These are phyloP conservation scores for Collybiopsis confluens DNA, from an alignment of 768 basidiomycete species.

Conservation along the genomic window DNA sequence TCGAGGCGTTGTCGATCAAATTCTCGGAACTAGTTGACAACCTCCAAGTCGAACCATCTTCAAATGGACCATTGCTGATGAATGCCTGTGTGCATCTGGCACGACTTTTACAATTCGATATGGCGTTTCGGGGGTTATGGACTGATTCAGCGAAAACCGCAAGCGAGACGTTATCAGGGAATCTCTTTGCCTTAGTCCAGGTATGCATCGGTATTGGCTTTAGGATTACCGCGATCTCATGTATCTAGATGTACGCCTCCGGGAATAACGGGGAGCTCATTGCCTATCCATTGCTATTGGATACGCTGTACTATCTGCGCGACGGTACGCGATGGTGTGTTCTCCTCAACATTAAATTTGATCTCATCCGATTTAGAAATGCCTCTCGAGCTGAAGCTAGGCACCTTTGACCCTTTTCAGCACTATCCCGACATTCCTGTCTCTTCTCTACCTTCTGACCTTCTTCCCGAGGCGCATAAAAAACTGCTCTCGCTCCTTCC, in stretches of 20 bases:
- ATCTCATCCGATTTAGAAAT: slow-evolving; percentile 41
- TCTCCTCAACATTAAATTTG: background rate
- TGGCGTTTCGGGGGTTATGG: slow-evolving; percentile 63
- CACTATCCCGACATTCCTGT: slow-evolving; percentile 53
- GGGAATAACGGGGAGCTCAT: slow-evolving; percentile 52
- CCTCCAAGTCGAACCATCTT: slow-evolving; percentile 22
- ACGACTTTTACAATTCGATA: slow-evolving; percentile 68
- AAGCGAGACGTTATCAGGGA: slow-evolving; percentile 34
- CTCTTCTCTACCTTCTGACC: slow-evolving; percentile 48
- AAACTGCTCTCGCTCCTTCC: slow-evolving; percentile 59
- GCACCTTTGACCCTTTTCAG: slow-evolving; percentile 57
- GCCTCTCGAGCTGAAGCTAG: slow-evolving; percentile 51
- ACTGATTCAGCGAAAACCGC: slow-evolving; percentile 44
- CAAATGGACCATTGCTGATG: slow-evolving; percentile 22
- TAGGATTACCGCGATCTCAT: slow-evolving; percentile 7
- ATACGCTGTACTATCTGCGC: slow-evolving; percentile 69
- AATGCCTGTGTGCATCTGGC: slow-evolving; percentile 52
- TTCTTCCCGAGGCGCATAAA: slow-evolving; percentile 52
- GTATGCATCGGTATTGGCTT: slow-evolving; percentile 38
- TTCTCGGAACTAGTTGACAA: slow-evolving; percentile 37
- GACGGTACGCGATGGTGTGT: slow-evolving; percentile 49
- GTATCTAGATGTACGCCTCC: slow-evolving; percentile 46
- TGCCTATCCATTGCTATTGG: slow-evolving; percentile 62
- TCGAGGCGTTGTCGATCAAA: slow-evolving; percentile 43
- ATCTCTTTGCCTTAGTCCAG: slow-evolving; percentile 46